Evolutionary conservation across 768 basidiomycete genomes (phyloP).

Genomic region (Cystofilobasidium ferigula): DNA sequence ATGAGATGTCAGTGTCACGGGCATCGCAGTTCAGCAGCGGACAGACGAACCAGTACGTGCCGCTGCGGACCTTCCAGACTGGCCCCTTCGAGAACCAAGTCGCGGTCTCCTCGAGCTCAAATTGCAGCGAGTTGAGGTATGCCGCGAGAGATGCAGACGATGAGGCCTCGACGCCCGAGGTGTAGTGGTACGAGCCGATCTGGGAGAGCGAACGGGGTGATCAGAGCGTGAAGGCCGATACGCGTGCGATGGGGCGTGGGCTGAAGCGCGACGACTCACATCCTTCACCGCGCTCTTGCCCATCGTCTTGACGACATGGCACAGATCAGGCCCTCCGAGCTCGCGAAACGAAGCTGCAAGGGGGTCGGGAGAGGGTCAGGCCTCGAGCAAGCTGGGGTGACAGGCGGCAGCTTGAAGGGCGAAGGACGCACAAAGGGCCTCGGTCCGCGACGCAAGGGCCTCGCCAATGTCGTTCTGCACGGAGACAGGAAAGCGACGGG

Average conservation of each 20-base stretch:
- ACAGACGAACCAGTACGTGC: conserved; percentile 70
- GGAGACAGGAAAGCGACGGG: neutral
- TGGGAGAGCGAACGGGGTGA: conserved; percentile 34
- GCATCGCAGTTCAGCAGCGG: conserved; percentile 3
- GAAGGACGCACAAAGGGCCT: conserved; percentile 62
- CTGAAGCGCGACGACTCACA: conserved; percentile 45
- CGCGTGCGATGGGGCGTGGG: neutral
- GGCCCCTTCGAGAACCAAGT: conserved; percentile 84
- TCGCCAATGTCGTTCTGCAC: conserved; percentile 72
- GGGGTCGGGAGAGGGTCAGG: conserved; percentile 23
- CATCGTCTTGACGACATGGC: conserved; percentile 86
- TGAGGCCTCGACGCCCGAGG: conserved; percentile 97
- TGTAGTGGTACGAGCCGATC: conserved; percentile 93
- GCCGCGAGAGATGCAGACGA: conserved; percentile 95
- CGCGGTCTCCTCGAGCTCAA: conserved; percentile 76
- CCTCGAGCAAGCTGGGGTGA: conserved; percentile 27
- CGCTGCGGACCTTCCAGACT: conserved; percentile 81
- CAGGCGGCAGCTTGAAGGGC: neutral
- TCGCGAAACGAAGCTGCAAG: conserved; percentile 80
- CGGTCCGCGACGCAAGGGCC: conserved; percentile 75
- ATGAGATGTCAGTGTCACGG: neutral
- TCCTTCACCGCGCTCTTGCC: conserved; percentile 75
- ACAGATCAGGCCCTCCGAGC: conserved; percentile 92
- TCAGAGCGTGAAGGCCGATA: too few relatives aligned
- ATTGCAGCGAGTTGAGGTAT: conserved; percentile 97